Evolutionary conservation across 257 asterid genomes (phyloP), one percentile per base, ranked within the genome.

Genomic region (Cruciata laevipes): DNA sequence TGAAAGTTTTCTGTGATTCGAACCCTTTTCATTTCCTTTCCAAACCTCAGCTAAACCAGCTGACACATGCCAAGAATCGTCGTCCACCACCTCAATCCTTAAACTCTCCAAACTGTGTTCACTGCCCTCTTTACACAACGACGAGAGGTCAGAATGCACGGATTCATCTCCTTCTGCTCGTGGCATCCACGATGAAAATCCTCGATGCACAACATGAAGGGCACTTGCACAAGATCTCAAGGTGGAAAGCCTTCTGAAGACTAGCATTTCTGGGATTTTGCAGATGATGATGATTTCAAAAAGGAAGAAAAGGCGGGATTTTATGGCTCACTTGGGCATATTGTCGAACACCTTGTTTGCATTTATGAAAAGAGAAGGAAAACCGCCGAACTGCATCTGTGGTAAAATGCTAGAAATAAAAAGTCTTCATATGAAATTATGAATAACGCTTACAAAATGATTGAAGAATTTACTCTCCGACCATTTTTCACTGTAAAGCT

Each of bases 51-150:
- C 88, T 69, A 86, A 83, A 24, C 90, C 80, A 13, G 91, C 82
- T 27, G 96, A 84, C 57, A 89, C 79, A 10, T 66, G 84, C 95
- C 97, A 89, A 31, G 89, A 61, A 23, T 83, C 88, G 55, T 83
- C 80, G 76, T 90, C 95, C 23, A 83, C 79, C 57, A 85, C 73
- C 61, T 89, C 87, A 58, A 89, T 82, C 73, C 63, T 79, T 75
- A 75, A 85, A 66, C 74, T 79, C 40, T 76, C 76, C 73, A 76
- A 64, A 27, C 62, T 65, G 33, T 67, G 73, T 38, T 60, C 64
- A 40, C 70, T 56, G 7, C 60, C 37, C 51, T 71, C 87, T 25
- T 75, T 47, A 74, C 77, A 84, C 55, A 84, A 69, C 1, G 96
- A 93, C 12, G 95, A 92, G 4, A 86, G 83, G 32, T 75, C 83